A percentile compares a stretch with the other conserved stretches of the same genome.
phyloP scores from a whole-genome alignment of 2,329 filamentous ascomycete genomes.

The Magnaporthales sp. region DNA sequence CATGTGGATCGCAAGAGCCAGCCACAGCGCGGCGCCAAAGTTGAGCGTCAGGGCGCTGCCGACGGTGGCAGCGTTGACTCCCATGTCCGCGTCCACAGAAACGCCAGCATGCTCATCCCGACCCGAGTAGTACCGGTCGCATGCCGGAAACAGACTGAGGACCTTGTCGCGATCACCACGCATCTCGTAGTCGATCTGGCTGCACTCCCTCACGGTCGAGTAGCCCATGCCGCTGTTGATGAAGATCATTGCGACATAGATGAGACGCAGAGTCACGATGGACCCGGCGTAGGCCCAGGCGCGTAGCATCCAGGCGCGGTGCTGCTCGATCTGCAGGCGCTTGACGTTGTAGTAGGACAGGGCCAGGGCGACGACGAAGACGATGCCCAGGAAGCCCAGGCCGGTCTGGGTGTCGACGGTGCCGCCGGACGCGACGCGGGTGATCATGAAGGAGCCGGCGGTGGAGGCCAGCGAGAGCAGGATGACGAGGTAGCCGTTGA shows the following conservation, averaged over 20 bases:
- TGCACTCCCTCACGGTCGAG: slow-evolving; percentile 30
- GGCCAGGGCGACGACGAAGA: slow-evolving; percentile 24
- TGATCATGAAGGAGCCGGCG: slow-evolving; percentile 44
- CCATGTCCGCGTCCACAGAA: slow-evolving; percentile 2
- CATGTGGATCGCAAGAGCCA: slow-evolving; percentile 42
- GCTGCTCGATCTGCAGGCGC: slow-evolving; percentile 51
- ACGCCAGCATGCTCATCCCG: neutral
- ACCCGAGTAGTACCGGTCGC: slow-evolving; percentile 13
- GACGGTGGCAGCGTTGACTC: slow-evolving; percentile 20
- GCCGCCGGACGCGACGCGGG: slow-evolving; percentile 43
- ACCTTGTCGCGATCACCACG: slow-evolving; percentile 16
- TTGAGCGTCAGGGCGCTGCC: slow-evolving; percentile 33
- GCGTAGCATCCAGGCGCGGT: slow-evolving; percentile 56
- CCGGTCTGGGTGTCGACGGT: slow-evolving; percentile 37
- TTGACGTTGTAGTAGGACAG: slow-evolving; percentile 25
- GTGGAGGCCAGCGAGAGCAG: slow-evolving; percentile 36
- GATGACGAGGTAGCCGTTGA: slow-evolving; percentile 49
- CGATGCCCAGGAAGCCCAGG: slow-evolving; percentile 32
- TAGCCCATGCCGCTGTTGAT: slow-evolving; percentile 21
- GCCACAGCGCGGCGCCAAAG: slow-evolving; percentile 45
- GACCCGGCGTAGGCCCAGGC: slow-evolving; percentile 41
- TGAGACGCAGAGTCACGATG: slow-evolving; percentile 43
- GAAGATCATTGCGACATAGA: slow-evolving; percentile 31
- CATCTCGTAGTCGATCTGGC: slow-evolving; percentile 34
- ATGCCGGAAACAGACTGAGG: slow-evolving; percentile 32